Base-by-base conservation (phyloP, 208 protist species). In the Trypanosoma congolense region DNA sequence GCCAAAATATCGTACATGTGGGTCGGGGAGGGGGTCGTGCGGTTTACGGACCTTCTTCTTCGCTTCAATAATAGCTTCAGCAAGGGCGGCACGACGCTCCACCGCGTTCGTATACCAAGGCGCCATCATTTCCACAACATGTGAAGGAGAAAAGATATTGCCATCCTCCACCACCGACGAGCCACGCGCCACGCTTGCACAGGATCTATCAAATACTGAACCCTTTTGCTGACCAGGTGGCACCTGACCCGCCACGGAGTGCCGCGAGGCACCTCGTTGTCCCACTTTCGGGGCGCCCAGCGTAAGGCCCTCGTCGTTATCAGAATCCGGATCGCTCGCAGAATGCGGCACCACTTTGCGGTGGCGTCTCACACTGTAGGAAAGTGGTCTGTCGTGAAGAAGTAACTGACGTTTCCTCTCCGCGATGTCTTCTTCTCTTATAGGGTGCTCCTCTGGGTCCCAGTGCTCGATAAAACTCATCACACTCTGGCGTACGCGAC, bases 391-490 rank as follows among this genome's bases (percentile, higher is more conserved):
- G 38, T 68, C 60, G 14, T 19, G 40, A 22, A 66, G n/a, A 1
- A 65, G 33, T 40, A 72, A 59, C 30, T 69, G 30, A 3, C 59
- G 56, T 42, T 66, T 76, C 14, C 77, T 56, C 33, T 56, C 57
- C 3, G 70, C 47, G 24, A 87, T 48, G 51, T 77, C 73, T 2
- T 63, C 43, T 14, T 73, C 74, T 43, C 48, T 77, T 4, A 93
- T 77, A 2, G 86, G 77, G 41, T 80, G 68, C 19, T 60, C 58
- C 5, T 69, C 56, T 14, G 80, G 72, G 41, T 84, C 51, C 83
- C 86, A 93, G 3, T 60, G 38, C 28, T 79, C 77, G 28, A 93
- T 77, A 45, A 94, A 87, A 22, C 41, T 42, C 54, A 88, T 68
- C 26, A 95, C 43, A 2, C 75, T 85, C 16, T 58, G 52, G 1